Conservation (phyloP, 345 rosid genomes). For the Moringa oleifera region DNA sequence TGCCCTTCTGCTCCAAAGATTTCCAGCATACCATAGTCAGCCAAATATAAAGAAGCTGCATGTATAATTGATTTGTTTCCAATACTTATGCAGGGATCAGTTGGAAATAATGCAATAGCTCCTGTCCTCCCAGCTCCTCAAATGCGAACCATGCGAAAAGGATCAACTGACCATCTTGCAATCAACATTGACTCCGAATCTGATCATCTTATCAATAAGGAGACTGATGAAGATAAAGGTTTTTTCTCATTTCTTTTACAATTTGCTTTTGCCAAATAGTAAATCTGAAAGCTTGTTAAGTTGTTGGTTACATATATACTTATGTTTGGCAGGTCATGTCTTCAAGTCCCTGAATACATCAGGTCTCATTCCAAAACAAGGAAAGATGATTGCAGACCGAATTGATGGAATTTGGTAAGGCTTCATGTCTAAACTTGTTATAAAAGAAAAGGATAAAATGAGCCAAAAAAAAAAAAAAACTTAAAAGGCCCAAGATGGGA, state of each 20-base stretch:
- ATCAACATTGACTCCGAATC: slow-evolving; percentile 69
- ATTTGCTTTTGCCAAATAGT: slow-evolving; percentile 1
- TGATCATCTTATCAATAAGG: slow-evolving; percentile 43
- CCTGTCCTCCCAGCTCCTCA: slow-evolving; percentile 74
- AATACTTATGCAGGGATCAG: slow-evolving; percentile 44
- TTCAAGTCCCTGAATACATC: slow-evolving; percentile 85
- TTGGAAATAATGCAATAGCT: slow-evolving; percentile 43
- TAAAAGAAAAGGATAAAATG: too few relatives aligned
- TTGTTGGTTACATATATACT: neutral
- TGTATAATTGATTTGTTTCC: slow-evolving; percentile 4
- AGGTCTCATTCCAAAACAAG: slow-evolving; percentile 84
- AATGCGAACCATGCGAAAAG: slow-evolving; percentile 70
- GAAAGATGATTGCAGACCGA: slow-evolving; percentile 81
- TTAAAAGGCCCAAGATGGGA: neutral
- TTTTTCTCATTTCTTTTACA: slow-evolving; percentile 11
- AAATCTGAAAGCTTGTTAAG: neutral
- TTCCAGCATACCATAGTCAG: too few relatives aligned
- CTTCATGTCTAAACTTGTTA: neutral
- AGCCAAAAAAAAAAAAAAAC: too few relatives aligned
- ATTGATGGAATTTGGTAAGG: slow-evolving; percentile 85
- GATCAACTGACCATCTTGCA: slow-evolving; percentile 82
- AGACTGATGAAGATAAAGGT: slow-evolving; percentile 88
- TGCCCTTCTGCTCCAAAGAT: too few relatives aligned
- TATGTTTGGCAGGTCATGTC: slow-evolving; percentile 54
- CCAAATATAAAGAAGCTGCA: neutral